Base-by-base conservation (phyloP, 2,329 filamentous ascomycete genomes). In the Stagonosporopsis tanaceti region DNA sequence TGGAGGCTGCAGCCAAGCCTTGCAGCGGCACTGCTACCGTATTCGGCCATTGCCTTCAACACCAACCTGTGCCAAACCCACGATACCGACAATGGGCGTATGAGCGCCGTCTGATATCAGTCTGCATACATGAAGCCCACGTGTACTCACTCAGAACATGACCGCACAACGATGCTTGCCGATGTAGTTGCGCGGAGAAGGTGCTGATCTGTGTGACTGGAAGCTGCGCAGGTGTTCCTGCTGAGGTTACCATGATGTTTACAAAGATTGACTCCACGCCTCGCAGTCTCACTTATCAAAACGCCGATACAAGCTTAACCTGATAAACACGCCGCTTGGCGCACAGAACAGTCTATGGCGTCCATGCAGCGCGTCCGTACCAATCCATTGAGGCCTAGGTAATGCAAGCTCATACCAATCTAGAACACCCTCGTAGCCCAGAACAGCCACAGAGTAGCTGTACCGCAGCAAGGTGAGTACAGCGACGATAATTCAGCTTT, bases 121-220 rank as follows among this genome's bases (percentile, higher is more conserved):
- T 40, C 28, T 27, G 27, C 53, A 47, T 41, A 41, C 20, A 28
- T 46, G 27, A 37, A 42, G 46, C 30, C 12, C 12, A 7, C 15
- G 8, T 12, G n/a, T 25, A 17, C 17, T 6, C 20, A 34, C 27
- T 24, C 2, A 2, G 32, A 27, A 30, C 53, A 24, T 30, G 44
- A 34, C 24, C 9, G 14, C 27, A 12, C 35, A 15, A 58, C 54
- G 4, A 12, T 7, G 28, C 30, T 34, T 42, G 34, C 27, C 27
- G 32, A 25, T 17, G 24, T 27, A 17, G 22, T 27, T 50, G 50
- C 54, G 57, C 37, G 47, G 52, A 52, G 59, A 50, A 58, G 58
- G 41, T 24, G 48, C 50, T 47, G 12, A 12, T 14, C 47, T 56
- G 53, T 37, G 34, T 51, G 48, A 38, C 35, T 47, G 30, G 15